phyloP scores from a whole-genome alignment of 179 eudicot genomes.

The Beta corolliflora region DNA sequence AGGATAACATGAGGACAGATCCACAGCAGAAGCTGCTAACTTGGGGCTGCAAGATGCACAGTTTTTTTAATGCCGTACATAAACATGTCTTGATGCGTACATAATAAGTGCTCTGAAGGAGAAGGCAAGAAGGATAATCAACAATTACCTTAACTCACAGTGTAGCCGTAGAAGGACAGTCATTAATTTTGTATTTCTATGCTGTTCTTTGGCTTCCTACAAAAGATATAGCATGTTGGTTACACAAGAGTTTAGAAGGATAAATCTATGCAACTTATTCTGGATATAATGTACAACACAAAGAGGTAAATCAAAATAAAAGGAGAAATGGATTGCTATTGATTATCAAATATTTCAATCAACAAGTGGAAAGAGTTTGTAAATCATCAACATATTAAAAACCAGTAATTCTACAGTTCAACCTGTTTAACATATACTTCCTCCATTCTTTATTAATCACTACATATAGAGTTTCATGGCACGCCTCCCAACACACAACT shows the following conservation, averaged over 20 bases:
- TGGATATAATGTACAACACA: background rate
- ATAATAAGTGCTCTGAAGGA: background rate
- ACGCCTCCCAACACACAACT: too few relatives aligned
- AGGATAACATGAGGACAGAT: conserved; percentile 72
- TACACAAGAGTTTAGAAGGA: background rate
- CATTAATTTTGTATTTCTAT: conserved; percentile 87
- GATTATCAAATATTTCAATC: background rate
- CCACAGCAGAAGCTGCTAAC: conserved; percentile 78
- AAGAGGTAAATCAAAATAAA: background rate
- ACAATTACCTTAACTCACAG: conserved; percentile 78
- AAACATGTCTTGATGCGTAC: background rate
- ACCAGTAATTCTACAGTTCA: background rate
- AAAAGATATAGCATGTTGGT: conserved; percentile 7
- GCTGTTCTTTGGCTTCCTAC: conserved; percentile 91
- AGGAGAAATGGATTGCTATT: background rate
- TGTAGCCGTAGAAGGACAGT: conserved; percentile 84
- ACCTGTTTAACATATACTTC: background rate
- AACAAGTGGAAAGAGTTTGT: background rate
- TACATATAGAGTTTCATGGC: too few relatives aligned
- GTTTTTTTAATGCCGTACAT: conserved; percentile 4
- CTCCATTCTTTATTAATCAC: too few relatives aligned
- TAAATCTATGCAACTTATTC: background rate
- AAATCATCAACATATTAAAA: background rate
- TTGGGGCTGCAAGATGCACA: conserved; percentile 71
- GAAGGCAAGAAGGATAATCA: conserved; percentile 3